Evolutionary conservation across 257 asterid species (phyloP), one percentile per base, ranked within the genome.

Genomic region (Plantago elongata): DNA sequence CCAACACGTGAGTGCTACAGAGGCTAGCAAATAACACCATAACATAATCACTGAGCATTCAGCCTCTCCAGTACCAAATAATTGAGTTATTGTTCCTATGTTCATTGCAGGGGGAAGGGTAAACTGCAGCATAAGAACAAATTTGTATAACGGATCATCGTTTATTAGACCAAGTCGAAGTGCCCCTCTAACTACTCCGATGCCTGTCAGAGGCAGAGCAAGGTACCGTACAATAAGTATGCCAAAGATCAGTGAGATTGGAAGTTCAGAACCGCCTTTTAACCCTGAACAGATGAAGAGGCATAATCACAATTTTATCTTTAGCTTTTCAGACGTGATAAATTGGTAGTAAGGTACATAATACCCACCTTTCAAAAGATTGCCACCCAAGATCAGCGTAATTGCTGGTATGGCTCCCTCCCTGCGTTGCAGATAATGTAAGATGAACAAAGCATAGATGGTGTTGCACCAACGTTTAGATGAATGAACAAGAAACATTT

Each of bases 21-120:
- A 68, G 7, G 77, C 77, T 62, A 67, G 38, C 16, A 58, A 61
- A 30, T 72, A 72, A 14, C 66, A 67, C 74, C 77, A 72, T 3
- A 72, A 50, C 77, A 72, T 67, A 15, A 72, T 72, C 18, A 72
- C 77, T 5, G 77, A 72, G 50, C 77, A 72, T 67, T 72, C 74
- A 42, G 62, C 67, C 62, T 72, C 77, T 42, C 77, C 77, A 43
- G 65, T 55, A 44, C 69, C 77, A 14, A 72, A 72, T 56, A 73
- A 64, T 51, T 68, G 72, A 45, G 67, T 60, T 47, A 68, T 68
- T 11, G 72, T 68, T 12, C 72, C 97, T 51, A 91, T 91, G 73
- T 84, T 86, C 95, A 88, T 86, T 9, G 96, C 98, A 34, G 98
- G 95, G 54, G 98, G 98, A 42, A 91, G 71, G 16, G 95, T 81